Conservation (phyloP, 352 stramenopile species). For the Globisporangium recalcitrans region DNA sequence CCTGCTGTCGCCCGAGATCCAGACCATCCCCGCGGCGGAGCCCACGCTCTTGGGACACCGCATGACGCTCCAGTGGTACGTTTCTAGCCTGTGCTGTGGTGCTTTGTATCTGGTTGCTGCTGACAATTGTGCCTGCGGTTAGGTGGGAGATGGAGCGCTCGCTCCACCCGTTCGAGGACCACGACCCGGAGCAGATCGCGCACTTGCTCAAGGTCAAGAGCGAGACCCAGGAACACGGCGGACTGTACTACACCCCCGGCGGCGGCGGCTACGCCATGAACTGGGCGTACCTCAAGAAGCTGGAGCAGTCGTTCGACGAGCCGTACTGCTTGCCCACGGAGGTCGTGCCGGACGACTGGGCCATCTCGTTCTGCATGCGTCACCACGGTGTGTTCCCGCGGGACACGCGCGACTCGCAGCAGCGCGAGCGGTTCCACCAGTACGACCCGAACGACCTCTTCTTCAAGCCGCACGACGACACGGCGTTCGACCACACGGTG, state of each 20-base stretch:
- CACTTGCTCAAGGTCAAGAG: constrained; percentile 45
- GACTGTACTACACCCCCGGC: constrained; percentile 79
- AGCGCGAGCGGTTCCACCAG: constrained; percentile 82
- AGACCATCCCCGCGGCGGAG: constrained; percentile 23
- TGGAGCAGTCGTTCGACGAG: constrained; percentile 69
- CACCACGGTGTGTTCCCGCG: constrained; percentile 56
- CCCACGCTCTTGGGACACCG: constrained; percentile 72
- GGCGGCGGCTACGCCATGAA: constrained; percentile 83
- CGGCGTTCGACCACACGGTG: constrained; percentile 64
- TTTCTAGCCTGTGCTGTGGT: no score
- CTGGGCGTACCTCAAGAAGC: constrained; percentile 66
- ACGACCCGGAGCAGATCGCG: constrained; percentile 50
- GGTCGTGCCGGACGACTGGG: constrained; percentile 79
- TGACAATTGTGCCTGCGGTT: no score
- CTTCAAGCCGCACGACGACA: constrained; percentile 56
- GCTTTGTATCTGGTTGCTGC: not conserved
- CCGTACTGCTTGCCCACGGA: constrained; percentile 65
- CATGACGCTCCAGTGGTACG: constrained; percentile 81
- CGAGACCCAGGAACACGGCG: constrained; percentile 42
- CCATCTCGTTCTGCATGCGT: constrained; percentile 84
- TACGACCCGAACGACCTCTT: constrained; percentile 76
- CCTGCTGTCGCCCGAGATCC: constrained; percentile 47
- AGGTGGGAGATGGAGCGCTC: constrained; percentile 70
- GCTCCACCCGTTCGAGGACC: constrained; percentile 64
- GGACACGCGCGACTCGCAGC: constrained; percentile 64